These are phyloP conservation scores for Botrytis hyacinthi DNA, from an alignment of 2,329 filamentous ascomycete genomes.

Conservation along the genomic window DNA sequence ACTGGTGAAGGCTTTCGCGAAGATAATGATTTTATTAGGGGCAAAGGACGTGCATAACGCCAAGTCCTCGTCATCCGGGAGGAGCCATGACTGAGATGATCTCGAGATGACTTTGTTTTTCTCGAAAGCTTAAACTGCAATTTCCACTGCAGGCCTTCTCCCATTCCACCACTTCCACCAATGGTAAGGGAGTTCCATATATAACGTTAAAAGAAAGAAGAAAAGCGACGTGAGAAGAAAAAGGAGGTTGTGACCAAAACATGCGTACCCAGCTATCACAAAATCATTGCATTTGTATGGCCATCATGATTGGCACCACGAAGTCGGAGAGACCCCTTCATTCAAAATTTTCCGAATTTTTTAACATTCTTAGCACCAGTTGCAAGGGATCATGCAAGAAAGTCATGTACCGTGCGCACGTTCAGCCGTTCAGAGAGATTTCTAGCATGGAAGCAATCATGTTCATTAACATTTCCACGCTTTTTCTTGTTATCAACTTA, in stretches of 20 bases:
- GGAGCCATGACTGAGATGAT: constrained; percentile 4
- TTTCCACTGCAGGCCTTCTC: background rate
- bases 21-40: background rate
- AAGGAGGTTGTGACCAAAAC: constrained; percentile 5
- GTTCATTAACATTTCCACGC: background rate
- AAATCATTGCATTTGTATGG: background rate
- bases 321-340: background rate
- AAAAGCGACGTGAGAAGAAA: background rate
- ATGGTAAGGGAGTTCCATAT: background rate
- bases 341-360: background rate
- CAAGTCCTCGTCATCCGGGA: background rate
- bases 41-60: constrained; percentile 2
- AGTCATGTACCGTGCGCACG: background rate
- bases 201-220: background rate
- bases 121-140: background rate
- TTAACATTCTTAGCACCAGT: background rate
- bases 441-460: background rate
- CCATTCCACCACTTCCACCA: background rate
- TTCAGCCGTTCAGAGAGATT: background rate
- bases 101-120: background rate
- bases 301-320: constrained; percentile 4
- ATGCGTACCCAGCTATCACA: background rate
- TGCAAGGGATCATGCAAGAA: background rate
- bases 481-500: background rate
- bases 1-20: background rate